phyloP scores from a whole-genome alignment of 2,329 filamentous ascomycete genomes.

The Tolypocladium nubicola region DNA sequence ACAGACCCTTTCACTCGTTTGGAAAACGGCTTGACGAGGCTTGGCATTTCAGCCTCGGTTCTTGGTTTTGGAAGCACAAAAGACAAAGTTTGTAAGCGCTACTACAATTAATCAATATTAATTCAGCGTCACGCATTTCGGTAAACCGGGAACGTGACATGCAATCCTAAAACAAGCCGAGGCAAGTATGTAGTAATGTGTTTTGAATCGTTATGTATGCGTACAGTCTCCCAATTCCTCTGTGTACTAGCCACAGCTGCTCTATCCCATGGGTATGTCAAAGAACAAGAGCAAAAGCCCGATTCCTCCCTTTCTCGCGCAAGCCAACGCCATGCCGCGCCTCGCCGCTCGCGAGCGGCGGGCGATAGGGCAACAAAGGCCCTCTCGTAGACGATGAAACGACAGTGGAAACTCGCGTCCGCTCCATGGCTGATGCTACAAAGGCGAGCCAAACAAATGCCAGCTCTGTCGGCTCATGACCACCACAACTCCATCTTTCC shows the following conservation, averaged over 20 bases:
- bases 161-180: background rate
- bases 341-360: background rate
- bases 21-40: background rate
- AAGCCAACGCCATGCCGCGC: background rate
- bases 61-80: background rate
- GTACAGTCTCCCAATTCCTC: background rate
- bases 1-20: background rate
- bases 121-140: background rate
- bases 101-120: background rate
- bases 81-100: background rate
- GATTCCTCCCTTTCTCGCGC: background rate
- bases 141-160: background rate
- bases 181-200: too few relatives aligned
- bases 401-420: background rate
- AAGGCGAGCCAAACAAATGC: background rate
- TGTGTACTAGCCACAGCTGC: background rate
- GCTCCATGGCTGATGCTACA: background rate
- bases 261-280: background rate
- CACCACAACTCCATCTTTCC: background rate
- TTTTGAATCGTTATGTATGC: background rate
- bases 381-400: background rate
- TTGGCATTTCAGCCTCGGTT: background rate
- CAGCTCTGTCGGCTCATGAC: conserved; percentile 1
- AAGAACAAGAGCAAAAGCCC: background rate
- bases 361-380: background rate